Evolutionary conservation across 257 asterid species (phyloP), one percentile per base, ranked within the genome.

Genomic region (Nicotiana undulata): DNA sequence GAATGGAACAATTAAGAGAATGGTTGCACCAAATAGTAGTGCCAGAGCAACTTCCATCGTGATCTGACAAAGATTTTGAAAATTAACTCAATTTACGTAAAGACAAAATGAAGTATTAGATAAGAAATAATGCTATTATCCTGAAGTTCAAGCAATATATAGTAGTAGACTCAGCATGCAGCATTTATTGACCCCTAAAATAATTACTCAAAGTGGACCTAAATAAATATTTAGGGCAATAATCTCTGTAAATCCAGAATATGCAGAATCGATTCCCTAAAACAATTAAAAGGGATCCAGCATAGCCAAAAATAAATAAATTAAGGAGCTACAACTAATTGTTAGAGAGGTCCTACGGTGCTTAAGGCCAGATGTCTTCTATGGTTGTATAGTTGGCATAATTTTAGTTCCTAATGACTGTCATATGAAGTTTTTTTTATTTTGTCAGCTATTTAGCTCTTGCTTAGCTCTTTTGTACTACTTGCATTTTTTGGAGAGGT

Each of bases 21-120:
- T 31, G 15, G 90, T 85, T 9, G 97, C 86, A 68, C 97, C 87
- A 28, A 94, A 65, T 37, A 94, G 86, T 10, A 96, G 86, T 40
- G 85, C 88, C 85, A 94, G 87, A 37, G 99, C 97, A 9, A 94
- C 91, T 85, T 96, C 99, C 52, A 93, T 91, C 1, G 99, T 92
- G 46, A 92, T 88, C 98, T 93, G 88, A 44, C 60, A 51, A 81
- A 70, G 24, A 63, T 75, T 29, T 18, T 13, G 12, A 51, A 63
- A 59, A 63, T 49, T 16, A 52, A 58, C 40, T 32, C 76, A 58
- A 34, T 10, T 40, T 61, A 18, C 24, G 18, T 28, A 3, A 24
- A 56, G 68, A 34, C 32, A 15, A 24, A 53, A 51, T 6, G 4
- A 32, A 65, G 10, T 66, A 63, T 56, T 76, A 72, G 40, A 68